phyloP scores from a whole-genome alignment of 176 grass and related monocot genomes.

The Oryza australiensis region DNA sequence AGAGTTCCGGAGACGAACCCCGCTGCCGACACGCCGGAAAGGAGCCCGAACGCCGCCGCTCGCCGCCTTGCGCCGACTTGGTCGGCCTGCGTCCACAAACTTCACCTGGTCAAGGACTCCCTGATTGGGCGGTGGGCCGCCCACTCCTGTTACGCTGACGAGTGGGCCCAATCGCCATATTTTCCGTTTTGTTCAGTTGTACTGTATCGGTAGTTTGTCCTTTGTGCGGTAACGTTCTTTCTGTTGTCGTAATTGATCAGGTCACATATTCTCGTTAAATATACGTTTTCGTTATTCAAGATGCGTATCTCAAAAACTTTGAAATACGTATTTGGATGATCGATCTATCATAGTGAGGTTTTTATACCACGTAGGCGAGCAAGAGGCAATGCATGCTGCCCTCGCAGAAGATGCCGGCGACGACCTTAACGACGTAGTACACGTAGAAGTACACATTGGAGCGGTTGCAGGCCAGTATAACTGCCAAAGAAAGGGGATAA shows the following conservation, averaged over 20 bases:
- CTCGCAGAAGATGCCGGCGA: constrained; percentile 76
- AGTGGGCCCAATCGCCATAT: neutral
- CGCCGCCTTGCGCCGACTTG: constrained; percentile 52
- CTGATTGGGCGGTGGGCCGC: neutral
- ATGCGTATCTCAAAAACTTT: neutral
- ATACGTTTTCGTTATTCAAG: neutral
- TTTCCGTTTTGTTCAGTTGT: neutral
- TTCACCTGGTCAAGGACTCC: constrained; percentile 1
- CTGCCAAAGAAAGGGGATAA: constrained; percentile 31
- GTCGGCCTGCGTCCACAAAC: constrained; percentile 62
- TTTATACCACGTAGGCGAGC: constrained; percentile 92
- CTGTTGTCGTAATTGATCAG: neutral
- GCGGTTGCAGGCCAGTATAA: constrained; percentile 67
- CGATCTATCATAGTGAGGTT: neutral
- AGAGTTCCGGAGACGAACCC: constrained; percentile 83
- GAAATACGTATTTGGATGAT: neutral
- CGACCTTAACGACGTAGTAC: constrained; percentile 62
- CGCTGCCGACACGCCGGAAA: constrained; percentile 70
- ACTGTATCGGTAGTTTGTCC: neutral
- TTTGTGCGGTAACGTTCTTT: neutral
- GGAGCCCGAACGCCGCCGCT: constrained; percentile 60
- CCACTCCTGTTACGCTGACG: neutral
- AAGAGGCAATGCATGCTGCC: constrained; percentile 83
- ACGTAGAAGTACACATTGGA: constrained; percentile 61
- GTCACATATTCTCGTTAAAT: neutral